Percentiles rank a stretch among this genome's conserved stretches.
phyloP scores from a whole-genome alignment of 108 stramenopile genomes.

The Nannochloropsis salina region DNA sequence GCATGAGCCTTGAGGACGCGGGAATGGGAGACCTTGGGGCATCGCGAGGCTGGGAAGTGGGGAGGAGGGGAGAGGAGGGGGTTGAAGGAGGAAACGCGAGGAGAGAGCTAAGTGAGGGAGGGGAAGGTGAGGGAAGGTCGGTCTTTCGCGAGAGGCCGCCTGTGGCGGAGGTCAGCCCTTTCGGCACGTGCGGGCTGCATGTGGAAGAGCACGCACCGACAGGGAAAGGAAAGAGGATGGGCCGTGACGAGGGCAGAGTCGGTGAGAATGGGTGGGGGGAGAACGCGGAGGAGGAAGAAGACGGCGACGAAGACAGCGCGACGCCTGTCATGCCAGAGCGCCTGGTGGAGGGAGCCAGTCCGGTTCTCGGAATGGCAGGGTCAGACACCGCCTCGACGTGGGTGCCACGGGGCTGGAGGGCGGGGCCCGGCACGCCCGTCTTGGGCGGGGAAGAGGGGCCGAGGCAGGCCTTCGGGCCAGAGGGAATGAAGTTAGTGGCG shows the following conservation, averaged over 20 bases:
- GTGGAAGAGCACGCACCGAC: not conserved
- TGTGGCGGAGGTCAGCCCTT: no score
- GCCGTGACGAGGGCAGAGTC: not conserved
- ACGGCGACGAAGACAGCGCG: not conserved
- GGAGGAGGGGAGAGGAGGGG: slow-evolving; percentile 19
- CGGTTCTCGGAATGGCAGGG: no score
- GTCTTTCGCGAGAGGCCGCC: no score
- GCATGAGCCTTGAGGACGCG: not conserved
- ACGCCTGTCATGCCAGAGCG: no score
- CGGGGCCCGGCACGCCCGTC: no score
- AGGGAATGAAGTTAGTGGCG: no score
- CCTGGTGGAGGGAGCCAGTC: no score
- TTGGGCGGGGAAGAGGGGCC: no score
- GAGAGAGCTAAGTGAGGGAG: not conserved
- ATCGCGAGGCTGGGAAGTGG: not conserved
- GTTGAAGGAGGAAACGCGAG: not conserved
- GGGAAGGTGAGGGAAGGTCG: not conserved
- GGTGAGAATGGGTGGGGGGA: not conserved
- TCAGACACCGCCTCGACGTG: no score
- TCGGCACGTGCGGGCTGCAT: no score
- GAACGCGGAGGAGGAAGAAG: not conserved
- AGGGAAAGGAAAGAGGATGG: not conserved
- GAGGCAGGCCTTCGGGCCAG: no score
- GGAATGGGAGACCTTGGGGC: not conserved
- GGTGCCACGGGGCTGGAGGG: no score